Percentiles rank a stretch among this genome's conserved stretches.
Evolutionary conservation across 768 basidiomycete genomes (phyloP).

Genomic region (Mrakia blollopis): DNA sequence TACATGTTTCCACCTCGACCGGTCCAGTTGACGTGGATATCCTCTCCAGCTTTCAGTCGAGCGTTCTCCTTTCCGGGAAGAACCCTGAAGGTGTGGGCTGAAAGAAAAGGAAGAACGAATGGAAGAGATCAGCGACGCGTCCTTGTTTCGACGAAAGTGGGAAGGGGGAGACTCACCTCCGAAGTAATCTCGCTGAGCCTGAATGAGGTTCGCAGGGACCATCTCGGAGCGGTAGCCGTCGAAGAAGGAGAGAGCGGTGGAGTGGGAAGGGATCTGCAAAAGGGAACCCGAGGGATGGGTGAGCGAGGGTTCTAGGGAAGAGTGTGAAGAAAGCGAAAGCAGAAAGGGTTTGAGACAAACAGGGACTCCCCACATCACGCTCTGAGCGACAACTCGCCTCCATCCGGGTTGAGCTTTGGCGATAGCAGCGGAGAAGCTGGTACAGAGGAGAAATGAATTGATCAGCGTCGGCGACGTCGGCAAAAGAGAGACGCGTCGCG

Average conservation of each 20-base stretch:
- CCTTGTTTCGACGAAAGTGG: too few relatives aligned
- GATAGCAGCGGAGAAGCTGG: slow-evolving; percentile 55
- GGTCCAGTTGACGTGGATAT: slow-evolving; percentile 99
- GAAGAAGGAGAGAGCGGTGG: slow-evolving; percentile 73
- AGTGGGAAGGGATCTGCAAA: not conserved
- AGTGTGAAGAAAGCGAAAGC: too few relatives aligned
- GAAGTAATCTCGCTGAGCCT: slow-evolving; percentile 98
- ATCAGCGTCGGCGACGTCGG: too few relatives aligned
- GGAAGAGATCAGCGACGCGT: too few relatives aligned
- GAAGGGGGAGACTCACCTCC: slow-evolving; percentile 47
- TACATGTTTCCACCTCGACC: slow-evolving; percentile 86
- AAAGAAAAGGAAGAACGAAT: too few relatives aligned
- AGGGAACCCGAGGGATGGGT: not conserved
- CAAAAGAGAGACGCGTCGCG: too few relatives aligned
- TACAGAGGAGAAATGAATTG: too few relatives aligned
- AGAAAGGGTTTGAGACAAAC: too few relatives aligned
- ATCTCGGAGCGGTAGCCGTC: slow-evolving; percentile 96
- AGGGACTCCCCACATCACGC: slow-evolving; percentile 81
- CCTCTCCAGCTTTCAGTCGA: slow-evolving; percentile 69
- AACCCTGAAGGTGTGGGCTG: slow-evolving; percentile 83
- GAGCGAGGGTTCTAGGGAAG: too few relatives aligned
- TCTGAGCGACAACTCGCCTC: slow-evolving; percentile 94
- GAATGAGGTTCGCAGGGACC: slow-evolving; percentile 87
- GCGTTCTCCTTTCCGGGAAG: slow-evolving; percentile 85
- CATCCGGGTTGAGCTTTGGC: slow-evolving; percentile 95